These are phyloP conservation scores for Fusarium concolor DNA, from an alignment of 2,329 filamentous ascomycete genomes.

Conservation along the genomic window DNA sequence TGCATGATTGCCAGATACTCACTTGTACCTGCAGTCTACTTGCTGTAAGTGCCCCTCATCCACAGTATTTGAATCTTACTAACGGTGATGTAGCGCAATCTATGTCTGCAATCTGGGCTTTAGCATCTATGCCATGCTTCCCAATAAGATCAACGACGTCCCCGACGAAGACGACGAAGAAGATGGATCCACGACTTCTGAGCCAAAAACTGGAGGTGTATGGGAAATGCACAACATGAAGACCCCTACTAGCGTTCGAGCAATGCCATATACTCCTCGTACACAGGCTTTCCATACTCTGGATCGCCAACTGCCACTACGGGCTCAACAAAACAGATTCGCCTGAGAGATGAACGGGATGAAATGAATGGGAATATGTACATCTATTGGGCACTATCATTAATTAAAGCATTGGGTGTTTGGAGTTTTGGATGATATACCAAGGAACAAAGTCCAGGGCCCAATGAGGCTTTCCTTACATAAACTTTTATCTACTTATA, in stretches of 20 bases:
- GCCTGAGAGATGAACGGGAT: conserved; percentile 4
- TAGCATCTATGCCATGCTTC: conserved; percentile 68
- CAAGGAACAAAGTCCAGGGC: conserved; percentile 24
- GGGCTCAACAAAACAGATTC: conserved; percentile 49
- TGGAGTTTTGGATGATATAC: conserved; percentile 40
- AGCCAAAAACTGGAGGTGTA: conserved; percentile 57
- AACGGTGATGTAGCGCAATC: conserved; percentile 60
- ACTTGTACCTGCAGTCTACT: conserved; percentile 72
- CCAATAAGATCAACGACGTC: conserved; percentile 65
- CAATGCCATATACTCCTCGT: conserved; percentile 70
- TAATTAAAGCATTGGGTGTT: conserved; percentile 34
- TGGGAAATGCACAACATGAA: conserved; percentile 70
- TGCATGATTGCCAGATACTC: conserved; percentile 76
- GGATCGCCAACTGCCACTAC: conserved; percentile 67
- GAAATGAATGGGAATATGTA: not conserved
- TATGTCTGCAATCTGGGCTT: conserved; percentile 70
- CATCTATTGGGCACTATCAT: conserved; percentile 15
- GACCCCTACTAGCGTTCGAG: conserved; percentile 48
- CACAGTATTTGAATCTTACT: not conserved
- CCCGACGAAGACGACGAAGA: conserved; percentile 56
- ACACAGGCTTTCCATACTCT: conserved; percentile 75
- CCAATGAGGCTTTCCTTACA: conserved; percentile 10
- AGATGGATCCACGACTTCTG: conserved; percentile 50
- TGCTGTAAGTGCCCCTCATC: conserved; percentile 69
- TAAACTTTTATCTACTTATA: conserved; percentile 1